These are phyloP conservation scores for Sordariomycetes sp. DNA, from an alignment of 2,329 filamentous ascomycete genomes.

Conservation along the genomic window DNA sequence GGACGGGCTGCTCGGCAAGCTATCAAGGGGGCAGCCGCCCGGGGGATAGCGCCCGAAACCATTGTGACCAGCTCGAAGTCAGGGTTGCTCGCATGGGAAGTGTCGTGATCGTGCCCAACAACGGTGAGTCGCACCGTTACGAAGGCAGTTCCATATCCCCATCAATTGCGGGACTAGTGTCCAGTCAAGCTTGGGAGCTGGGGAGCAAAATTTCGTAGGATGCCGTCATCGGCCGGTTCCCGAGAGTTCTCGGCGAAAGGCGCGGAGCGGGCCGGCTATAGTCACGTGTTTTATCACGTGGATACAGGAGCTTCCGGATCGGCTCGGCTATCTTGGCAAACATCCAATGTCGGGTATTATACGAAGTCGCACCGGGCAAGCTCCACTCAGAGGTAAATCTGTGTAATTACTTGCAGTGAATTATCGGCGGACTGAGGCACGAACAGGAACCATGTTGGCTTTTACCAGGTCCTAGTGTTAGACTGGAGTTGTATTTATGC, in stretches of 20 bases:
- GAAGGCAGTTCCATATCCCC: background rate
- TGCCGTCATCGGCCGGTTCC: background rate
- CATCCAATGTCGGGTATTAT: too few species aligned
- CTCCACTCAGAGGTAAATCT: too few species aligned
- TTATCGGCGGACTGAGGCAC: too few species aligned
- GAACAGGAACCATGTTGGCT: too few species aligned
- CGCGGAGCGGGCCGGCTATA: background rate
- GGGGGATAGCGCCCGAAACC: slow-evolving; percentile 38
- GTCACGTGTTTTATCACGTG: background rate
- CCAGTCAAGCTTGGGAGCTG: background rate
- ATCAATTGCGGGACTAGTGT: background rate
- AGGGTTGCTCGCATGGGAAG: background rate
- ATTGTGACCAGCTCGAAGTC: slow-evolving; percentile 22
- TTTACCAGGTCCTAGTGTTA: too few species aligned
- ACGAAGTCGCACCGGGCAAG: too few species aligned
- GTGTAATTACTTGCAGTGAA: too few species aligned
- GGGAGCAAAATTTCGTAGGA: slow-evolving; percentile 1
- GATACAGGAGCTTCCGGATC: background rate
- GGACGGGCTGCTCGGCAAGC: slow-evolving; percentile 10
- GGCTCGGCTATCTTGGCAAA: too few species aligned
- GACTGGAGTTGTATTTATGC: too few species aligned
- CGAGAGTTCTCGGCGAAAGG: background rate
- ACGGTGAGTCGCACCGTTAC: slow-evolving; percentile 5
- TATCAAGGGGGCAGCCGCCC: slow-evolving; percentile 32
- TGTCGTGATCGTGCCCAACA: background rate